Base-by-base conservation (phyloP, 2,329 filamentous ascomycete genomes). In the Sarocladiaceae sp. region DNA sequence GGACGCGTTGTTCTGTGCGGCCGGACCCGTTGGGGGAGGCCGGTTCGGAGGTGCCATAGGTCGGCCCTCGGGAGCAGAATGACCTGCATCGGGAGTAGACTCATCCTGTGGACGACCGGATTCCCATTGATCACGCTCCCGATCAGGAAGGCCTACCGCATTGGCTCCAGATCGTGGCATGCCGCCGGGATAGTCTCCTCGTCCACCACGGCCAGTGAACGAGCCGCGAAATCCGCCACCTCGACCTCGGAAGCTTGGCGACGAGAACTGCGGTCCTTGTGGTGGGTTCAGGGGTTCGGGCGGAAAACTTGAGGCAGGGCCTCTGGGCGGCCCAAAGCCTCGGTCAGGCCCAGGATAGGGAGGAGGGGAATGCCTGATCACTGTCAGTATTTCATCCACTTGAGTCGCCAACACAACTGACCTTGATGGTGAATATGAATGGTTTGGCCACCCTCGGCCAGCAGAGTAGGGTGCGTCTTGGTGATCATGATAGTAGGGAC, bases 161-260 rank as follows among this genome's bases (percentile, higher is more conserved):
- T 44, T 44, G 8, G 44, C 44, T 11, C 44, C 44, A 18, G 44
- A 48, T 18, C 26, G 22, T 18, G 44, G 44, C 6, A n/a, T 18
- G 10, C 37, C 33, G 36, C 25, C 23, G 25, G 26, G 5, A 18
- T 12, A 8, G 17, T 26, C 33, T 7, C 35, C n/a, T 5, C 25
- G 40, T 75, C 74, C 47, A 44, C 29, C 35, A 17, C 81, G 73
- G 26, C 70, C 71, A 44, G 72, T 60, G 60, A 79, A 82, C 52
- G 81, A 76, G 54, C 77, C 80, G 31, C 83, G 83, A 50, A 86
- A 79, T 60, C 83, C 86, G 35, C 78, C 77, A 18, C 80, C 81
- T 58, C 83, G 62, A 18, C 72, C 72, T 18, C 77, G 72, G 48
- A 73, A 74, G 50, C 70, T 70, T 2, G 71, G 71, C 25, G 47